Conservation (phyloP, 768 basidiomycete species). For the Artomyces pyxidatus region DNA sequence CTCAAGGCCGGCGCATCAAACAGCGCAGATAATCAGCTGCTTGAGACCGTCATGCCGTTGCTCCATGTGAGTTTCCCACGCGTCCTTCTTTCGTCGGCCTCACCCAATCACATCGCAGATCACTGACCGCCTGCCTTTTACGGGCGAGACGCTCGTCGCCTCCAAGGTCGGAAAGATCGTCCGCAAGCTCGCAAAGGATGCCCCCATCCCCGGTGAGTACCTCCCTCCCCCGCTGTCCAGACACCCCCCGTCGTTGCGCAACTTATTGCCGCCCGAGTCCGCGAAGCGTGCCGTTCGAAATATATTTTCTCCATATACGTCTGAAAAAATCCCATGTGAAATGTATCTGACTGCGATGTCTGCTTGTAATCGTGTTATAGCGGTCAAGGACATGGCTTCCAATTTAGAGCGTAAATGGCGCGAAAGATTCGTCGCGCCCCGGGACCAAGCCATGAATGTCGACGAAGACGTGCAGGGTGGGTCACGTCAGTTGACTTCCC, state of each 20-base stretch:
- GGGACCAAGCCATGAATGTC: constrained; percentile 34
- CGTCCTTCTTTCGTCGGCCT: constrained; percentile 1
- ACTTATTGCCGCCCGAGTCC: too few relatives aligned
- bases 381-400: constrained; percentile 89
- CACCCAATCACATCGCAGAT: constrained; percentile 41
- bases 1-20: constrained; percentile 59
- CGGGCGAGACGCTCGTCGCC: constrained; percentile 54
- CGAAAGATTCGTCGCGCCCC: constrained; percentile 39
- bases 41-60: constrained; percentile 80
- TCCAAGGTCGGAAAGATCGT: constrained; percentile 79
- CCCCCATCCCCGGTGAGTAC: constrained; percentile 75
- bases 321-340: constrained; percentile 3
- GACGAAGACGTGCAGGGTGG: constrained; percentile 49
- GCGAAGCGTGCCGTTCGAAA: too few relatives aligned
- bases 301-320: too few relatives aligned
- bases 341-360: constrained; percentile 63
- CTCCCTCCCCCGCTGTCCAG: too few relatives aligned
- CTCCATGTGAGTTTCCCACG: constrained; percentile 58
- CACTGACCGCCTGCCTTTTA: constrained; percentile 76
- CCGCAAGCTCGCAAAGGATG: constrained; percentile 67
- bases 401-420: constrained; percentile 85
- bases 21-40: constrained; percentile 44
- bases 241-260: too few relatives aligned
- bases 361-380: constrained; percentile 46
- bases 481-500: constrained; percentile 46